Conservation (phyloP, 176 grass and related monocot species). For the Ensete glaucum region DNA sequence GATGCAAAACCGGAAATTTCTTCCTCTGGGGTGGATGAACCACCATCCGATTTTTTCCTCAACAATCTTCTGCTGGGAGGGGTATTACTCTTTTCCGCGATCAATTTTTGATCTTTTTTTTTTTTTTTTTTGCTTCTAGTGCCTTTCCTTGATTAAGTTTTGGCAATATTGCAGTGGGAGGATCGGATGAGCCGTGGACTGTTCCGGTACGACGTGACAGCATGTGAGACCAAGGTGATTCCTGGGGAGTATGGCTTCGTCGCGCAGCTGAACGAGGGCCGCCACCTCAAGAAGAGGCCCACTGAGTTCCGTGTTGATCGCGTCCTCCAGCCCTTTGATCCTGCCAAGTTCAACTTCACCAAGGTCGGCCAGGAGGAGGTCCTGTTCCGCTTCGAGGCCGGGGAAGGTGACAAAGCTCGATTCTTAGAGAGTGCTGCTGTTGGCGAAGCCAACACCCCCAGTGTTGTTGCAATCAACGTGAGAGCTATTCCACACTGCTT, state of each 20-base stretch:
- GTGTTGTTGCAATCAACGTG: constrained; percentile 65
- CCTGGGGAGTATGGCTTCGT: constrained; percentile 77
- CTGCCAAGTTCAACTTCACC: constrained; percentile 79
- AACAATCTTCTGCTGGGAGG: constrained; percentile 60
- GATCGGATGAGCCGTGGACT: constrained; percentile 67
- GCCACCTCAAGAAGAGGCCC: constrained; percentile 96
- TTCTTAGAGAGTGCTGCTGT: constrained; percentile 35
- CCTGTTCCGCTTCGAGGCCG: constrained; percentile 51
- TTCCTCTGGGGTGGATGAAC: constrained; percentile 17
- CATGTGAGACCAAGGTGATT: constrained; percentile 92
- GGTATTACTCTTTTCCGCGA: constrained; percentile 32
- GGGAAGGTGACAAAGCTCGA: constrained; percentile 16
- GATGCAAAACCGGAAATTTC: constrained; percentile 9
- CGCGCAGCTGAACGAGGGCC: constrained; percentile 92
- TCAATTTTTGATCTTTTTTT: neutral
- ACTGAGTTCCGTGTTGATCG: constrained; percentile 84
- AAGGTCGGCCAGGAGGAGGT: constrained; percentile 84
- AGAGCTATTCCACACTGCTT: neutral
- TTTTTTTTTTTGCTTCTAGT: constrained; percentile 1
- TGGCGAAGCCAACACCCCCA: constrained; percentile 23
- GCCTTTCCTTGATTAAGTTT: constrained; percentile 1
- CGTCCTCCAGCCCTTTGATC: constrained; percentile 65
- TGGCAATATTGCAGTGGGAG: constrained; percentile 58
- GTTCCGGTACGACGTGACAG: constrained; percentile 93
- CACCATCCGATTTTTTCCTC: constrained; percentile 40